Evolutionary conservation across 495 filamentous ascomycete species (phyloP).

Genomic region (Aspergillus nidulans): DNA sequence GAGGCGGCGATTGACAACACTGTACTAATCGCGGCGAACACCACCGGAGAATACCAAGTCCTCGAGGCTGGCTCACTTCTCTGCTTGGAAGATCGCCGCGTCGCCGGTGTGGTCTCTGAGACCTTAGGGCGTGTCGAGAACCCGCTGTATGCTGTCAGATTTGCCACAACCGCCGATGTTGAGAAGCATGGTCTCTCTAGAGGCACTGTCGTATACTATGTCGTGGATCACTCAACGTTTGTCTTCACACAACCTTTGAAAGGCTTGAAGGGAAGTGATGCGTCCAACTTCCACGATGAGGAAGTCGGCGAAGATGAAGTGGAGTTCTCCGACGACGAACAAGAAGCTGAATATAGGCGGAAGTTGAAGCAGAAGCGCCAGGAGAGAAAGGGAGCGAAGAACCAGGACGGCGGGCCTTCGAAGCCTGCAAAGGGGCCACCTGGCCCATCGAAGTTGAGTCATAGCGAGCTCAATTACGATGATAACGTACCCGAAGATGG

Average conservation of each 20-base stretch:
- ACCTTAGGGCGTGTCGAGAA: constrained; percentile 76
- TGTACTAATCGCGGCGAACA: constrained; percentile 73
- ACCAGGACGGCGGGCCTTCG: constrained; percentile 31
- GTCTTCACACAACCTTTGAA: constrained; percentile 81
- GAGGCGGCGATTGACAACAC: constrained; percentile 70
- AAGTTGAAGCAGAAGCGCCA: constrained; percentile 59
- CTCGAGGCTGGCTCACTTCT: constrained; percentile 79
- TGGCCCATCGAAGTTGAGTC: constrained; percentile 38
- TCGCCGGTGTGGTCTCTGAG: constrained; percentile 77
- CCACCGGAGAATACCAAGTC: constrained; percentile 74
- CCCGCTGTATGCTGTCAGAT: constrained; percentile 75
- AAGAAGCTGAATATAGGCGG: constrained; percentile 75
- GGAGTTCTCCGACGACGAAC: constrained; percentile 95
- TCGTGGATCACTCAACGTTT: constrained; percentile 65
- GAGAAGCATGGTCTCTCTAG: constrained; percentile 55
- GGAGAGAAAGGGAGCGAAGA: constrained; percentile 41
- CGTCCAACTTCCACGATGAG: constrained; percentile 90
- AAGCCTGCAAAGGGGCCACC: constrained; percentile 30
- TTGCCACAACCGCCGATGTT: constrained; percentile 61
- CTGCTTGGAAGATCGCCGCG: constrained; percentile 66
- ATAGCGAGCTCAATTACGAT: constrained; percentile 52
- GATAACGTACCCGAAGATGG: constrained; percentile 47
- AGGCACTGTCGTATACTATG: constrained; percentile 72
- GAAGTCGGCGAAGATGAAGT: constrained; percentile 80
- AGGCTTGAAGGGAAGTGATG: constrained; percentile 78